Conservation (phyloP, 768 basidiomycete genomes). For the Suillus decipiens region DNA sequence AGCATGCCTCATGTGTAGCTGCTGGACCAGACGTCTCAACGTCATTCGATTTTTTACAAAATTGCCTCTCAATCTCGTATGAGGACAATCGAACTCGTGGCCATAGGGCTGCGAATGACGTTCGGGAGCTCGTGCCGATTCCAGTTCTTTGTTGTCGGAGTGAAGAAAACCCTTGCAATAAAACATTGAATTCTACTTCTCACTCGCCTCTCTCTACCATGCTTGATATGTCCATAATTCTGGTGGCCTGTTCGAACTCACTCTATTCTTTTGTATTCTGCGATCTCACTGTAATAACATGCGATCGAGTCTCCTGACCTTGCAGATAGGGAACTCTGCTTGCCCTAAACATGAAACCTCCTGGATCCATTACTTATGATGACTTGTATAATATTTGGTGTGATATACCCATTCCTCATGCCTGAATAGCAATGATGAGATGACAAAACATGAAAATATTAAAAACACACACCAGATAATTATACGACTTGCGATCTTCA, state of each 20-base stretch:
- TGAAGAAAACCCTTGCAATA: neutral
- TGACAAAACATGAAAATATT: neutral
- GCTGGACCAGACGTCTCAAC: too few species aligned
- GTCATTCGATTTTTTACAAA: too few species aligned
- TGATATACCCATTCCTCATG: constrained; percentile 19
- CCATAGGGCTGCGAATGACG: neutral
- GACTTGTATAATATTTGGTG: neutral
- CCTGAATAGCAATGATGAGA: constrained; percentile 15
- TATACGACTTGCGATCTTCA: constrained; percentile 86
- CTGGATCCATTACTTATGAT: neutral
- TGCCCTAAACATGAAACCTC: too few species aligned
- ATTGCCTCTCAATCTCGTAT: too few species aligned
- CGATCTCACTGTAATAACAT: too few species aligned
- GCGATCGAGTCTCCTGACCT: too few species aligned
- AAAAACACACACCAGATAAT: constrained; percentile 56
- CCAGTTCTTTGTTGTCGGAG: neutral
- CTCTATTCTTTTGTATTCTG: too few species aligned
- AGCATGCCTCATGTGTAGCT: neutral
- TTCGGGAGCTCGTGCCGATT: neutral
- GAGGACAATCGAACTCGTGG: neutral
- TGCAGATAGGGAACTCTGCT: too few species aligned
- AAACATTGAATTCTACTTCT: too few species aligned
- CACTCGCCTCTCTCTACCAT: too few species aligned
- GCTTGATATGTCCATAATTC: too few species aligned
- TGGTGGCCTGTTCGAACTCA: too few species aligned